These are phyloP conservation scores for Wickerhamomyces kurtzmanii DNA, from an alignment of 805 yeast species.

Conservation along the genomic window DNA sequence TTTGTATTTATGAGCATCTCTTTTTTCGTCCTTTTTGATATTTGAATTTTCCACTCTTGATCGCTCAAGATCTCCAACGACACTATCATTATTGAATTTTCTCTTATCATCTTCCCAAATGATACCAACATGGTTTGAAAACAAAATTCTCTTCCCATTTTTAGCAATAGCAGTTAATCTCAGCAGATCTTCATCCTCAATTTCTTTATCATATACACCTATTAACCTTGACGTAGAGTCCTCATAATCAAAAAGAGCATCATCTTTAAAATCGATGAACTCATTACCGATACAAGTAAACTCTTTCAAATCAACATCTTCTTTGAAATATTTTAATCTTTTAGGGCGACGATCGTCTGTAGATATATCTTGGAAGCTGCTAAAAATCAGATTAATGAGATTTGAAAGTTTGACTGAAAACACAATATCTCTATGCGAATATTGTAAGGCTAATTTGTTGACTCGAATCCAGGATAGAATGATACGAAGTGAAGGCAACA, in stretches of 20 bases:
- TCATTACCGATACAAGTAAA: constrained; percentile 43
- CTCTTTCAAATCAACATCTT: constrained; percentile 56
- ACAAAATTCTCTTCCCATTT: constrained; percentile 18
- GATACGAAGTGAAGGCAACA: constrained; percentile 34
- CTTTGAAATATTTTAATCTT: constrained; percentile 47
- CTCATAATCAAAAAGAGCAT: constrained; percentile 8
- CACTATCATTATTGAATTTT: constrained; percentile 9
- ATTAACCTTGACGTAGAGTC: constrained; percentile 9
- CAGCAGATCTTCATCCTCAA: constrained; percentile 15
- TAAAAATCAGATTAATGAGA: constrained; percentile 19
- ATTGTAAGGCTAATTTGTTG: constrained; percentile 30
- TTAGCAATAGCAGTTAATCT: constrained; percentile 24
- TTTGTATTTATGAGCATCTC: too few relatives aligned
- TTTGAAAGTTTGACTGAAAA: constrained; percentile 21
- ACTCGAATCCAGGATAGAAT: constrained; percentile 49
- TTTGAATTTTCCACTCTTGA: too few relatives aligned
- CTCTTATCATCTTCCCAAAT: constrained; percentile 11
- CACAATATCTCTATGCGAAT: constrained; percentile 19
- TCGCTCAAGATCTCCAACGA: too few relatives aligned
- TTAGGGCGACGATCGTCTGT: constrained; percentile 24
- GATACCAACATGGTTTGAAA: constrained; percentile 19
- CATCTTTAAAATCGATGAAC: constrained; percentile 54
- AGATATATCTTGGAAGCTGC: constrained; percentile 5
- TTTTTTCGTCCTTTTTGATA: not conserved
- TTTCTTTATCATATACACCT: constrained; percentile 14